A percentile compares a stretch with the other conserved stretches of the same genome.
Evolutionary conservation across 164 flowering plant species (phyloP).

Genomic region (Akebia trifoliata): DNA sequence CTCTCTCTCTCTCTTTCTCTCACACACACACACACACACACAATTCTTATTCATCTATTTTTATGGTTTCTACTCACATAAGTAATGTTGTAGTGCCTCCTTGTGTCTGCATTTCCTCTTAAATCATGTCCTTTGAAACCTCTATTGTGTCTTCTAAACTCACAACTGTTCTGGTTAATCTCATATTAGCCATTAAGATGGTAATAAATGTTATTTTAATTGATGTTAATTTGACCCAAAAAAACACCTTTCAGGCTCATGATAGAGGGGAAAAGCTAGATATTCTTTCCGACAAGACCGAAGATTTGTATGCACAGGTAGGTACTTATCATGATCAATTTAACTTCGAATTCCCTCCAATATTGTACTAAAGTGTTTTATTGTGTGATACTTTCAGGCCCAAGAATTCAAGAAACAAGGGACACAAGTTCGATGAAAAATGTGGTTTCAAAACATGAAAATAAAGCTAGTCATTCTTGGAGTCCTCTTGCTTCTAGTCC

Average conservation of each 20-base stretch:
- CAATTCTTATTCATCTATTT: too few species aligned
- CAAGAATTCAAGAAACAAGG: conserved; percentile 63
- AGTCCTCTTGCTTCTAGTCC: conserved; percentile 59
- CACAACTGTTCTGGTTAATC: too few species aligned
- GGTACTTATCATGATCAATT: conserved; percentile 2
- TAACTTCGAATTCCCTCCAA: neutral
- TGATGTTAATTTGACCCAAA: conserved; percentile 4
- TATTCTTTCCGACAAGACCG: conserved; percentile 63
- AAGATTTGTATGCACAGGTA: conserved; percentile 59
- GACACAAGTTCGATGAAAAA: conserved; percentile 62
- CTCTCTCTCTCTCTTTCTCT: too few species aligned
- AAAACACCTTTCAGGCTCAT: conserved; percentile 46
- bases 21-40: too few species aligned
- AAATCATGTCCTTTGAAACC: too few species aligned
- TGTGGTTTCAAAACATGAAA: conserved; percentile 97
- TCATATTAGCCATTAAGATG: too few species aligned
- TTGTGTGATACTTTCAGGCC: conserved; percentile 46
- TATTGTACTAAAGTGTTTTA: neutral
- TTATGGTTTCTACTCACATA: too few species aligned
- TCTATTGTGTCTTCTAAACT: too few species aligned
- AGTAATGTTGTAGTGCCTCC: too few species aligned
- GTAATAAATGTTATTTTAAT: too few species aligned
- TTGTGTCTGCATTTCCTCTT: too few species aligned
- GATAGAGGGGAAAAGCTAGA: conserved; percentile 73
- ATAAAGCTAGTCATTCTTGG: conserved; percentile 81